These are phyloP conservation scores for Aspergillus novofumigatus DNA, from an alignment of 2,329 filamentous ascomycete genomes.

Conservation along the genomic window DNA sequence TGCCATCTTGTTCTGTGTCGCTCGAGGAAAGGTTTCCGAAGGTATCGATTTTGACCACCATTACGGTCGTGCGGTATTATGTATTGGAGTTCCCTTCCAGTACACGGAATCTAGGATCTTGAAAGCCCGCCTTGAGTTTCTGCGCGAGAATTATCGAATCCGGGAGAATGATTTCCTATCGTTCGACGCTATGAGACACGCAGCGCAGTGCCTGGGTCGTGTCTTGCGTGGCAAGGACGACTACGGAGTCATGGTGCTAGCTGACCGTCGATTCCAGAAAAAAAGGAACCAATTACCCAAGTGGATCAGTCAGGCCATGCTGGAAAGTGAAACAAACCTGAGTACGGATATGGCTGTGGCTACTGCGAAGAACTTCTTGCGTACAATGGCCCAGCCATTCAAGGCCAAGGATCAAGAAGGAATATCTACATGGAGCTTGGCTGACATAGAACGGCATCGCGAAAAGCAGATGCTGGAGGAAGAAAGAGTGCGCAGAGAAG, in stretches of 20 bases:
- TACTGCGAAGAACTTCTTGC: constrained; percentile 81
- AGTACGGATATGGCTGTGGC: constrained; percentile 95
- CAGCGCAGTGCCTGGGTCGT: constrained; percentile 90
- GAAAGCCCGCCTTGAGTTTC: constrained; percentile 89
- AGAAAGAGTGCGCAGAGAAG: constrained; percentile 61
- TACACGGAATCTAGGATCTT: constrained; percentile 97
- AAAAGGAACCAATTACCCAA: constrained; percentile 88
- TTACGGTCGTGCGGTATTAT: constrained; percentile 91
- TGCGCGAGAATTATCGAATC: constrained; percentile 96
- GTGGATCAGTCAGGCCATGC: constrained; percentile 88
- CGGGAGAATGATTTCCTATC: constrained; percentile 96
- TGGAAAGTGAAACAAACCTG: constrained; percentile 81
- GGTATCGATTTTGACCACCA: constrained; percentile 99
- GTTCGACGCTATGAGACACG: constrained; percentile 99
- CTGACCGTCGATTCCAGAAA: constrained; percentile 88
- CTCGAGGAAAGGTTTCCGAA: constrained; percentile 93
- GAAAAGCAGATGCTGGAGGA: constrained; percentile 67
- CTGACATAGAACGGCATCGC: constrained; percentile 68
- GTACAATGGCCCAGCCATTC: constrained; percentile 90
- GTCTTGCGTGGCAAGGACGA: constrained; percentile 96
- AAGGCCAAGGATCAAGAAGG: constrained; percentile 79
- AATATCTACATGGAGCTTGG: constrained; percentile 84
- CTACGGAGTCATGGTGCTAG: constrained; percentile 99
- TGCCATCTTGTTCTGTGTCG: constrained; percentile 88
- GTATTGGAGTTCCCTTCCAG: constrained; percentile 96